Base-by-base conservation (phyloP, 2,329 filamentous ascomycete species). In the Ceratocystis lukuohia region DNA sequence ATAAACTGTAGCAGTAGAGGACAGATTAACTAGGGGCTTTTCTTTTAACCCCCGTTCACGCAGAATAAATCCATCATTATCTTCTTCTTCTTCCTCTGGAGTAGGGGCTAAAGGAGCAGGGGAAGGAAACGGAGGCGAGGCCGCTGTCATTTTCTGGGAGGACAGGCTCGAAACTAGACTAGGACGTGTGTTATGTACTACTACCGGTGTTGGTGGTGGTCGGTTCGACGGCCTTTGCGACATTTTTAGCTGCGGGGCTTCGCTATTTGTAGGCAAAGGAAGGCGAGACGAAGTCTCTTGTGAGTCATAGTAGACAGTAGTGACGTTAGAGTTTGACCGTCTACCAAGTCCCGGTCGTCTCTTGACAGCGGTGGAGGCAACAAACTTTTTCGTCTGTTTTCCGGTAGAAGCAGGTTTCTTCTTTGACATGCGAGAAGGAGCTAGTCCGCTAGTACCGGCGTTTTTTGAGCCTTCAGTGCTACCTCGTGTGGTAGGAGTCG, bases 381-480 rank as follows among this genome's bases (percentile, higher is more conserved):
- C 53, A 79, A 44, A 73, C 73, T n/a, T 75, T 73, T 30, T 76
- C 72, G 65, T 68, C 68, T 7, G 71, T 70, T 46, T 73, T 70
- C 46, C 71, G 73, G 33, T 74, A 74, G 67, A 78, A 77, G 62
- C 78, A 25, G 15, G 44, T 74, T 37, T 74, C 74, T 68, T 79
- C 77, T 64, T 78, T 77, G 62, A 77, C 77, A 57, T 46, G 44
- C 25, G 64, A 8, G 64, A 33, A 41, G 30, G 33, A 20, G 53
- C 28, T 17, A 30, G 17, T 8, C 53, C n/a, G 5, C 25, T 12
- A 57, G n/a, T n/a, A 17, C 7, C 53, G 0, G 53, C 6, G 25
- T 20, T 33, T 33, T 25, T 57, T 17, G 28, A 33, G 28, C 7
- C 5, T n/a, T 30, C 28, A 10, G 12, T 33, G 53, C 53, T 33